phyloP scores from a whole-genome alignment of 768 basidiomycete genomes.

The Naganishia onofrii region DNA sequence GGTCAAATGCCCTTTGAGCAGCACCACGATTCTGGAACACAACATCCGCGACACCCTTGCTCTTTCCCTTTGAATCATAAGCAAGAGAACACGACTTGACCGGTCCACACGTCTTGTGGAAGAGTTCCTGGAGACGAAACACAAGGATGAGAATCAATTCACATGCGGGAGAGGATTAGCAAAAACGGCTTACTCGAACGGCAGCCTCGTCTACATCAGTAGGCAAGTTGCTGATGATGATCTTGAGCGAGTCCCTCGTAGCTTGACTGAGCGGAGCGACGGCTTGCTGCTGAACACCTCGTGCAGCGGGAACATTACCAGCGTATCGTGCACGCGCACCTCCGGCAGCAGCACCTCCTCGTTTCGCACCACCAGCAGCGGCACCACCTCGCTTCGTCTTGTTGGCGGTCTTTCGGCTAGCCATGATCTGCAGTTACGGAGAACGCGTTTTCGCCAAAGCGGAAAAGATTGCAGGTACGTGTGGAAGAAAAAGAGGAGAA shows the following conservation, averaged over 20 bases:
- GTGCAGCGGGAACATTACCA: slow-evolving; percentile 49
- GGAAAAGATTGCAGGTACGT: background rate
- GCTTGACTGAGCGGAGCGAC: slow-evolving; percentile 35
- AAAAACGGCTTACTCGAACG: slow-evolving; percentile 68
- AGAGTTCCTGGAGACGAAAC: slow-evolving; percentile 70
- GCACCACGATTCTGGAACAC: slow-evolving; percentile 82
- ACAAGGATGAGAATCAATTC: slow-evolving; percentile 12
- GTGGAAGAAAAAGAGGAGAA: background rate
- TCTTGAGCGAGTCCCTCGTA: slow-evolving; percentile 67
- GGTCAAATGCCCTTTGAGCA: slow-evolving; percentile 82
- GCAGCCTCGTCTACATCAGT: slow-evolving; percentile 87
- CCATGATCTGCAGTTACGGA: slow-evolving; percentile 42
- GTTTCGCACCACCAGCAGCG: slow-evolving; percentile 35
- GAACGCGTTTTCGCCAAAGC: background rate
- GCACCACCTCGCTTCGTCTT: slow-evolving; percentile 36
- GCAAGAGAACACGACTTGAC: slow-evolving; percentile 78
- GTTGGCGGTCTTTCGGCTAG: slow-evolving; percentile 12
- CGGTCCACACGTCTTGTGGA: slow-evolving; percentile 83
- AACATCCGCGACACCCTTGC: slow-evolving; percentile 85
- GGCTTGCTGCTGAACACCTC: slow-evolving; percentile 30
- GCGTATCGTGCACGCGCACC: slow-evolving; percentile 49
- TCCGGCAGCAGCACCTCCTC: slow-evolving; percentile 39
- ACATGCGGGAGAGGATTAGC: background rate
- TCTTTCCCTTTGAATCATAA: slow-evolving; percentile 79
- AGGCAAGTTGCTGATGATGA: slow-evolving; percentile 93